Conservation (phyloP, 73 alveolate genomes). For the Uronychia binucleata region DNA sequence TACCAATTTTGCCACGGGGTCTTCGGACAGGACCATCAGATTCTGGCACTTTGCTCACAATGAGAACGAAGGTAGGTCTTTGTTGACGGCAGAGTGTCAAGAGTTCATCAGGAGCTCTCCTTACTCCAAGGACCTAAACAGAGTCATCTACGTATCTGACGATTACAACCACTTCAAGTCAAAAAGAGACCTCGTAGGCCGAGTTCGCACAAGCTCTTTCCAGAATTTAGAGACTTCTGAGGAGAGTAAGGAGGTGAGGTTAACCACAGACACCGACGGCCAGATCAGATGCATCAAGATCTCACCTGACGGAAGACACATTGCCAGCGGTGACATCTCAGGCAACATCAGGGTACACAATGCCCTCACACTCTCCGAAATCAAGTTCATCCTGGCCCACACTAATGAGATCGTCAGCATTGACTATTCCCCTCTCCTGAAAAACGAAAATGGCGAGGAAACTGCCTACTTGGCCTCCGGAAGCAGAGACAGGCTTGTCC, state of each 20-base stretch:
- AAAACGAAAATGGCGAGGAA: slow-evolving; percentile 10
- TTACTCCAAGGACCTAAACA: not conserved
- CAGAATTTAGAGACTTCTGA: not conserved
- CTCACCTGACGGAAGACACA: slow-evolving; percentile 74
- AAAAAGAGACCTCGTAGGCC: not conserved
- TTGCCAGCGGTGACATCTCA: slow-evolving; percentile 77
- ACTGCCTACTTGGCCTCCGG: slow-evolving; percentile 53
- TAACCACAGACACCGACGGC: slow-evolving; percentile 43
- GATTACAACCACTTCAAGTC: slow-evolving; percentile 1
- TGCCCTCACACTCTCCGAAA: slow-evolving; percentile 42
- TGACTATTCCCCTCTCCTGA: slow-evolving; percentile 50
- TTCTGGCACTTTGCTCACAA: not conserved
- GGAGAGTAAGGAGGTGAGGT: slow-evolving; percentile 8
- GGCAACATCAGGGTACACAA: slow-evolving; percentile 74
- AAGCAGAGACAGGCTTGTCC: slow-evolving; percentile 60
- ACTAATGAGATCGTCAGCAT: slow-evolving; percentile 66
- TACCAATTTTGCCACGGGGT: not conserved
- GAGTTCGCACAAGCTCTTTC: not conserved
- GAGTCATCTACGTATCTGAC: not conserved
- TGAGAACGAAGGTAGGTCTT: not conserved
- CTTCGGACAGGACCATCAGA: slow-evolving; percentile 2
- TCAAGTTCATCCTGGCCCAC: slow-evolving; percentile 69
- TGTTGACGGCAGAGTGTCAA: not conserved
- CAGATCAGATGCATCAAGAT: slow-evolving; percentile 63
- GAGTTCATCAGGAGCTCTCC: not conserved